Percentiles rank a stretch among this genome's conserved stretches.
These are phyloP conservation scores for Tetracladium marchalianum DNA, from an alignment of 495 filamentous ascomycete genomes.

Conservation along the genomic window DNA sequence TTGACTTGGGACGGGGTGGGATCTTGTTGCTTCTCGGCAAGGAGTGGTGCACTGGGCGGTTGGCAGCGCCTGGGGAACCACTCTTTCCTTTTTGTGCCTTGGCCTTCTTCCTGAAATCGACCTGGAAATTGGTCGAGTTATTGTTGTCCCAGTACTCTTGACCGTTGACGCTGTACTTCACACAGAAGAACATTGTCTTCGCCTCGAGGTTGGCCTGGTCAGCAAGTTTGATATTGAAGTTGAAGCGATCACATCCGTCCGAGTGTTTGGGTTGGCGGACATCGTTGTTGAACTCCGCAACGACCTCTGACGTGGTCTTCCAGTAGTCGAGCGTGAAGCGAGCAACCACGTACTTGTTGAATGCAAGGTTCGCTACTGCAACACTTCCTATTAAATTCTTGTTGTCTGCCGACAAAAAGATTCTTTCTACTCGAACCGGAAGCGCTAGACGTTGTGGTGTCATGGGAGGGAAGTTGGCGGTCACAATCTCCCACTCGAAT, in stretches of 20 bases:
- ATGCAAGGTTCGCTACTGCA: constrained; percentile 79
- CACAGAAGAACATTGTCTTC: constrained; percentile 86
- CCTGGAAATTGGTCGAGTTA: constrained; percentile 70
- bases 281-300: constrained; percentile 77
- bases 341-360: constrained; percentile 79
- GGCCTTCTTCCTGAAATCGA: constrained; percentile 77
- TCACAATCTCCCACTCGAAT: constrained; percentile 79
- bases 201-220: constrained; percentile 83
- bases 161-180: constrained; percentile 77
- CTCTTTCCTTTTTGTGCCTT: constrained; percentile 47
- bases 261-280: constrained; percentile 54
- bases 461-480: constrained; percentile 74
- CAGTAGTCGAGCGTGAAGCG: constrained; percentile 95
- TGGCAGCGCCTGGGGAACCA: constrained; percentile 34
- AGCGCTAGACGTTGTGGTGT: constrained; percentile 48
- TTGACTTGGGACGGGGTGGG: constrained; percentile 48
- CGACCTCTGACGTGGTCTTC: constrained; percentile 94
- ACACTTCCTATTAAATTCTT: constrained; percentile 74
- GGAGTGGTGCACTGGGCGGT: constrained; percentile 44
- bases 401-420: constrained; percentile 81
- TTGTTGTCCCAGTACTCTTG: constrained; percentile 97
- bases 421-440: constrained; percentile 67
- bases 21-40: constrained; percentile 70
- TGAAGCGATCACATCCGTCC: constrained; percentile 76
- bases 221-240: constrained; percentile 85